Base-by-base conservation (phyloP, 352 stramenopile genomes). In the Pythium volutum region DNA sequence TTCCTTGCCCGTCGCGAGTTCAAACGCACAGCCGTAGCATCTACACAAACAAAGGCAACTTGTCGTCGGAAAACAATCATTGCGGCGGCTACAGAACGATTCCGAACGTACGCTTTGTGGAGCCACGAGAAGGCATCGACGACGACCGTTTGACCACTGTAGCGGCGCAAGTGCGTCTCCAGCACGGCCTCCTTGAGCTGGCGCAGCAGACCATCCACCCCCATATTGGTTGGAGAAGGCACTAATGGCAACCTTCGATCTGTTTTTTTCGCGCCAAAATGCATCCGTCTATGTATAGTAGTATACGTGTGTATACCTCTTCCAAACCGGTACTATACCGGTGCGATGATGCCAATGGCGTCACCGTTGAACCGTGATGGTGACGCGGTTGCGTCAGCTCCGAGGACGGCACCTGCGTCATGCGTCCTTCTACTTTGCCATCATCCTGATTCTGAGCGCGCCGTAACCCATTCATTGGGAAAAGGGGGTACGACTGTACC, bases 71-170 rank as follows among this genome's bases (percentile, higher is more conserved):
- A 31, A 50, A 33, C 2, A 4, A 50, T 25, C 25, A 38, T 1
- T 27, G 33, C 36, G 2, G 25, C n/a, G 10, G 22, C 23, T 38
- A 31, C 23, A 38, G n/a, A 15, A 31, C 52, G 38, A 39, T 4
- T 59, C 22, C 3, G 15, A 29, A 79, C 82, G 42, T 71, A 92
- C 83, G 81, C 83, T 62, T 90, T 92, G 64, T 92, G 81, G 34
- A 92, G 73, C 83, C 83, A 92, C 5, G 83, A 90, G 55, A 91
- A 76, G 9, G 81, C 83, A 41, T 92, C 83, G 3, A 89, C 79
- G 3, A 82, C 81, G 45, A 92, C 60, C 12, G 69, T 84, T 55
- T 89, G 71, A 16, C 70, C 80, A 3, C 54, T 62, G 58, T 87
- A 90, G 10, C 71, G 49, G 18, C 69, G 66, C 68, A 90, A 52